Evolutionary conservation across 1,139 yeast species (phyloP).

Genomic region (Trichomonascaceae sp.): DNA sequence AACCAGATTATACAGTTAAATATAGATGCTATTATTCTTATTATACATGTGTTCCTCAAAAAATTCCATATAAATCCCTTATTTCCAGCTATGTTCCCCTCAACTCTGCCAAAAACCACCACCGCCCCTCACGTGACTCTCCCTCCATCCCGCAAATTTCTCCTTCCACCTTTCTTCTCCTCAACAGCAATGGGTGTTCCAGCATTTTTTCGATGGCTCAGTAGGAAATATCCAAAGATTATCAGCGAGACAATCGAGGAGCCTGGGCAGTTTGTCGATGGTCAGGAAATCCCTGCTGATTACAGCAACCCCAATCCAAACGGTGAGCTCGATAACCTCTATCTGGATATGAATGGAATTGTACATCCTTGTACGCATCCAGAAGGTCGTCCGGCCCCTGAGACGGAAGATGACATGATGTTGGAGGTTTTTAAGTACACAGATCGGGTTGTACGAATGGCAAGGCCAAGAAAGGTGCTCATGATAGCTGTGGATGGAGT

Average conservation of each 20-base stretch:
- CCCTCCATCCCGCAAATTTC: not conserved
- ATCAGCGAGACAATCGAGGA: slow-evolving; percentile 87
- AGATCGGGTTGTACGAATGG: slow-evolving; percentile 84
- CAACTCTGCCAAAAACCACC: too few species aligned
- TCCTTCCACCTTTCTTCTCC: not conserved
- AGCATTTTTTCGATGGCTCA: slow-evolving; percentile 94
- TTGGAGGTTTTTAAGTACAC: slow-evolving; percentile 85
- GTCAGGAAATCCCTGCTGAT: slow-evolving; percentile 55
- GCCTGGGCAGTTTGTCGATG: slow-evolving; percentile 50
- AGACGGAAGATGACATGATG: slow-evolving; percentile 92
- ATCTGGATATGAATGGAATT: slow-evolving; percentile 94
- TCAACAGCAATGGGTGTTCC: slow-evolving; percentile 59
- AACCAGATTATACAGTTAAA: not conserved
- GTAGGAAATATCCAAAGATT: slow-evolving; percentile 88
- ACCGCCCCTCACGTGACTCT: not conserved
- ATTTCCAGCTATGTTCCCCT: too few species aligned
- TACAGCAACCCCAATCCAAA: slow-evolving; percentile 82
- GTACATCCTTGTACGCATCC: slow-evolving; percentile 98
- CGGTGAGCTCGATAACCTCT: slow-evolving; percentile 88
- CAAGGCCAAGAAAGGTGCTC: slow-evolving; percentile 85
- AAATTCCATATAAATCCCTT: too few species aligned
- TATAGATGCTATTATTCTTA: too few species aligned
- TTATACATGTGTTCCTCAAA: too few species aligned
- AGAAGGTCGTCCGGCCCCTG: slow-evolving; percentile 89
- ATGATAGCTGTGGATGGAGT: slow-evolving; percentile 97